Evolutionary conservation across 2,329 filamentous ascomycete species (phyloP).

Genomic region (Rhynchosporium secalis): DNA sequence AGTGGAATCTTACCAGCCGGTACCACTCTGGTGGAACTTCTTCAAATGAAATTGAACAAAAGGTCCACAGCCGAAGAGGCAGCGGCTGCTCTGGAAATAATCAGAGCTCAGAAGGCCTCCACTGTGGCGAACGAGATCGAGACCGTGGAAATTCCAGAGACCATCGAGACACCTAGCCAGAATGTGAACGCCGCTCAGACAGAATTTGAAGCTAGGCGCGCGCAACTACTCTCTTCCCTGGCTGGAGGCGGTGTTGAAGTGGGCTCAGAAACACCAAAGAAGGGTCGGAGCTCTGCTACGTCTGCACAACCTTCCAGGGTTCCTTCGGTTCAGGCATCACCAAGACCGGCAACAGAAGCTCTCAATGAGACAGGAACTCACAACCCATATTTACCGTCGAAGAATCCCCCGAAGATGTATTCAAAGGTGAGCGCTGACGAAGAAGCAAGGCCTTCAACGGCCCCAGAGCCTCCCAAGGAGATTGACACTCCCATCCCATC

Average conservation of each 20-base stretch:
- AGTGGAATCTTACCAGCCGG: conserved; percentile 51
- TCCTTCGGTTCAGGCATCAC: neutral
- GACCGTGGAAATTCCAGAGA: neutral
- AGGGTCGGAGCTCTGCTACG: conserved; percentile 7
- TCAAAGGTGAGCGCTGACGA: neutral
- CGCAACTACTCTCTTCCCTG: conserved; percentile 53
- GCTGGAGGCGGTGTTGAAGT: conserved; percentile 52
- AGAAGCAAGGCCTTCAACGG: conserved; percentile 3
- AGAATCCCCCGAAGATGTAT: neutral
- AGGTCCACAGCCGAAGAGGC: conserved; percentile 32
- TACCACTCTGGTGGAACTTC: conserved; percentile 53
- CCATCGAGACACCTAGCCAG: neutral
- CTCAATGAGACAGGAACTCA: neutral
- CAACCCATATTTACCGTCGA: neutral
- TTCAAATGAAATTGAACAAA: conserved; percentile 38
- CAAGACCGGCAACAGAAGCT: neutral
- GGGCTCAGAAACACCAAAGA: conserved; percentile 35
- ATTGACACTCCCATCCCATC: conserved; percentile 10
- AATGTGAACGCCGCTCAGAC: conserved; percentile 29
- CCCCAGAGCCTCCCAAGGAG: neutral
- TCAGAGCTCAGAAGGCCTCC: conserved; percentile 23
- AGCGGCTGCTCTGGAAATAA: conserved; percentile 26
- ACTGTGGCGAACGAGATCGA: conserved; percentile 5
- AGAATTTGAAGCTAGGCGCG: conserved; percentile 52
- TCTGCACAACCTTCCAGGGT: neutral